Conservation (phyloP, 192 early-diverging fungal species). For the Lobulomyces angularis region DNA sequence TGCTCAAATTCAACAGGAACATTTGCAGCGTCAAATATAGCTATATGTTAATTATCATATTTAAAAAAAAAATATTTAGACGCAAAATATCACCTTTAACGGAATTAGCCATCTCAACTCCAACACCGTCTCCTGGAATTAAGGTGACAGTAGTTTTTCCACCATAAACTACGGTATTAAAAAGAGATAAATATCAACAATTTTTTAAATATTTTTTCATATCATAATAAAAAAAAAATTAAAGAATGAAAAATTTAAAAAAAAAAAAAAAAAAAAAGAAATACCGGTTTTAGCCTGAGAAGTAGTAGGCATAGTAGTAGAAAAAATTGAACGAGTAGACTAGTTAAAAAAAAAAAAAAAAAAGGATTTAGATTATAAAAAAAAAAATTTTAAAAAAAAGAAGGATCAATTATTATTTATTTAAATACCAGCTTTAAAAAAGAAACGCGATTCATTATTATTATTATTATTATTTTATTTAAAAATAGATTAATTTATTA, state of each 20-base stretch:
- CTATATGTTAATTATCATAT: no score
- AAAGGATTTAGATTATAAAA: no score
- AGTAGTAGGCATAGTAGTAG: not conserved
- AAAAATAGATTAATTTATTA: no score
- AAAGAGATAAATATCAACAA: not conserved
- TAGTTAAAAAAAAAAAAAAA: no score
- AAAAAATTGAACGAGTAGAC: not conserved
- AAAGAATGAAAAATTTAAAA: no score
- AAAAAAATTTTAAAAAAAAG: no score
- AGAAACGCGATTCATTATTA: no score
- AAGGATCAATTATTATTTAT: no score
- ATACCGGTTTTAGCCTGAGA: not conserved
- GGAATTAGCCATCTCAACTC: constrained; percentile 77
- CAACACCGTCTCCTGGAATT: constrained; percentile 97
- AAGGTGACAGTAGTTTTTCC: constrained; percentile 92
- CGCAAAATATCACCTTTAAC: no score
- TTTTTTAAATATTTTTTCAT: not conserved
- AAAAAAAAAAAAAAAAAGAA: not conserved
- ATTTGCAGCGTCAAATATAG: constrained; percentile 82
- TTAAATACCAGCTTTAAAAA: no score
- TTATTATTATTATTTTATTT: no score
- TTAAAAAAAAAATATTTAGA: no score
- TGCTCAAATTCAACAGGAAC: constrained; percentile 96
- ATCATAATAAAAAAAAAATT: not conserved
- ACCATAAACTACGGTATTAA: constrained; percentile 63